Conservation (phyloP, 768 basidiomycete genomes). For the Tricholoma sp. region DNA sequence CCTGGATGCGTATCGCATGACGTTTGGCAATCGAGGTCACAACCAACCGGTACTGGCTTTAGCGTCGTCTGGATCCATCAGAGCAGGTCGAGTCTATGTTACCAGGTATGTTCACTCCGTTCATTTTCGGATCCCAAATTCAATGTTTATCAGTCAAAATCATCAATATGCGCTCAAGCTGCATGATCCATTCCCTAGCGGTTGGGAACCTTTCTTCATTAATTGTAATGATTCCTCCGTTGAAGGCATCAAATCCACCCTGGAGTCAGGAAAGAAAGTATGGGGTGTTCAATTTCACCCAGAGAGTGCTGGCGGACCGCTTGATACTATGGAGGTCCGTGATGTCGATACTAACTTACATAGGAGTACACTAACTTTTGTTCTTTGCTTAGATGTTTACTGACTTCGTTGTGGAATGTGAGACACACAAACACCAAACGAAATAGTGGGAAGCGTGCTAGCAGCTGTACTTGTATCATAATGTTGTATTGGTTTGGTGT, state of each 20-base stretch:
- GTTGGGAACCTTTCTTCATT: slow-evolving; percentile 99
- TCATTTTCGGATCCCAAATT: slow-evolving; percentile 2
- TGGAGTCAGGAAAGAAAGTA: slow-evolving; percentile 81
- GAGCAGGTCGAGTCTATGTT: slow-evolving; percentile 94
- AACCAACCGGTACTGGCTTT: slow-evolving; percentile 98
- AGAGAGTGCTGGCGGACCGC: slow-evolving; percentile 95
- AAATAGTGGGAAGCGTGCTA: not conserved
- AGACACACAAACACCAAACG: slow-evolving; percentile 42
- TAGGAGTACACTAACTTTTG: slow-evolving; percentile 1
- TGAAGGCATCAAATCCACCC: slow-evolving; percentile 95
- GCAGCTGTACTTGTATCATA: not conserved
- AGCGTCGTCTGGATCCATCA: slow-evolving; percentile 90
- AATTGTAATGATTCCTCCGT: slow-evolving; percentile 99
- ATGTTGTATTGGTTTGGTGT: not conserved
- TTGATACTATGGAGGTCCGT: slow-evolving; percentile 93
- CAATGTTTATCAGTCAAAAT: slow-evolving; percentile 62
- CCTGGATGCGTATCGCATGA: slow-evolving; percentile 96
- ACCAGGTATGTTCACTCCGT: slow-evolving; percentile 57
- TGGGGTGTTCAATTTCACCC: slow-evolving; percentile 99
- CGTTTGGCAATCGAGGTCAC: slow-evolving; percentile 98
- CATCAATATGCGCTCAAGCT: slow-evolving; percentile 97
- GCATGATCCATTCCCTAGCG: slow-evolving; percentile 91
- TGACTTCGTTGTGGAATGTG: slow-evolving; percentile 84
- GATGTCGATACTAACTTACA: slow-evolving; percentile 3
- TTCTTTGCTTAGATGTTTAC: slow-evolving; percentile 72